Base-by-base conservation (phyloP, 176 grass and related monocot species). In the Rhipidocladum racemiflorum region DNA sequence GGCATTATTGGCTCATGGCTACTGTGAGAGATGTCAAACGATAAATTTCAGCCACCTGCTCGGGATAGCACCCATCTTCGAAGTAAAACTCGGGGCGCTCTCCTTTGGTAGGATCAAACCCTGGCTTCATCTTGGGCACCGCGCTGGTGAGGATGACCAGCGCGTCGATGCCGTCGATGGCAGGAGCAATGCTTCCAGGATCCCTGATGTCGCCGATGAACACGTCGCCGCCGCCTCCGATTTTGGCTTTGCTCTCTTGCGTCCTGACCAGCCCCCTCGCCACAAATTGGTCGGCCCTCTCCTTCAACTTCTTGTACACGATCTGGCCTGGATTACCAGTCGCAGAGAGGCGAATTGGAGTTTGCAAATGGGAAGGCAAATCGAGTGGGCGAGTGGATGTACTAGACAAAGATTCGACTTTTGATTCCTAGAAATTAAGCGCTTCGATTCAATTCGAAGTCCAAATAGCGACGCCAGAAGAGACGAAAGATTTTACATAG, bases 81-180 rank as follows among this genome's bases (percentile, higher is more conserved):
- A 97, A 97, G 68, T 97, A 93, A 63, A 97, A 97, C 67, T 97
- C 95, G 0, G 95, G 92, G 7, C 92, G 86, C 15, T n/a, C 90
- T 20, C 95, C 95, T 43, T 91, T 88, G 72, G 69, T 94, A 21
- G 95, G 95, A 77, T 93, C 92, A 38, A 97, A 97, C 38, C 92
- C 92, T 0, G 92, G 95, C 56, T 94, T 94, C 90, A 94, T 94
- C 84, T 94, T 94, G 0, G 95, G 95, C 25, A 94, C 95, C 0
- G 70, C 92, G 6, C 92, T 97, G 13, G 92, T 97, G 70, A 97
- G 92, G 72, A 97, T 97, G 87, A 97, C 81, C 74, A 97, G 92
- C 2, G 95, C 92, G 29, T 94, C 82, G 35, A 94, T 83, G 42
- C 90, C 95, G 16, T 97, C 80, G 18, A 97, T 57, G 15, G 95